Evolutionary conservation across 2,329 filamentous ascomycete genomes (phyloP).

Genomic region (Pseudocercospora crystallina): DNA sequence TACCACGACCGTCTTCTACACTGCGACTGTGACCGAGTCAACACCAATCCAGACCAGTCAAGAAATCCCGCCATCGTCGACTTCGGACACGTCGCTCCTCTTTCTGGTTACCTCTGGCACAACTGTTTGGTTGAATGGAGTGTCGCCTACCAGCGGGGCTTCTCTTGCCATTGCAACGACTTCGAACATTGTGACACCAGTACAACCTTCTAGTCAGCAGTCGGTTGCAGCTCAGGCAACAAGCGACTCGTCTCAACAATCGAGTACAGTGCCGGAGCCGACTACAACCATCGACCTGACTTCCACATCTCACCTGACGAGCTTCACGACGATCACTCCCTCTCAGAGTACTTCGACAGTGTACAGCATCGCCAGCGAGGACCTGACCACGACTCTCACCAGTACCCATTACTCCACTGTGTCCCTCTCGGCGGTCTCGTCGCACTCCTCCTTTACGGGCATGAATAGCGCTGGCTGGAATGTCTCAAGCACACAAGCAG

Average conservation of each 20-base stretch:
- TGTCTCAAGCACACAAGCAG: conserved; percentile 13
- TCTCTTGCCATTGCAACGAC: conserved; percentile 25
- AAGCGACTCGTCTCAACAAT: background rate
- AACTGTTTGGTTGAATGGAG: conserved; percentile 30
- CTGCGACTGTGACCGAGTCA: conserved; percentile 10
- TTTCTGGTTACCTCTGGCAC: conserved; percentile 15
- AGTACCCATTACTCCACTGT: conserved; percentile 30
- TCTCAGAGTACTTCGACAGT: conserved; percentile 30
- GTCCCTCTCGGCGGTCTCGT: conserved; percentile 20
- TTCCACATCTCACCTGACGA: conserved; percentile 13
- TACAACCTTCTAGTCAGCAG: background rate
- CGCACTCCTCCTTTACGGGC: conserved; percentile 22
- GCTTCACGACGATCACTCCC: conserved; percentile 20
- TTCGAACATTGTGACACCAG: conserved; percentile 21
- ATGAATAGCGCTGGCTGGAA: conserved; percentile 32
- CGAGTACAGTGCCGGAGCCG: conserved; percentile 1
- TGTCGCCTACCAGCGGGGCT: conserved; percentile 26
- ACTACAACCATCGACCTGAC: conserved; percentile 11
- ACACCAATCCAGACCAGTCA: background rate
- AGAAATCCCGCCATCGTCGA: too few relatives aligned
- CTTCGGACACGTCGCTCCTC: background rate
- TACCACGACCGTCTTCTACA: conserved; percentile 15
- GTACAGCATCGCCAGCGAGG: conserved; percentile 25
- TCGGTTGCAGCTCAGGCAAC: background rate
- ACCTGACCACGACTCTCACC: conserved; percentile 28